Conservation (phyloP, 805 yeast genomes). For the Priceomyces haplophilus region DNA sequence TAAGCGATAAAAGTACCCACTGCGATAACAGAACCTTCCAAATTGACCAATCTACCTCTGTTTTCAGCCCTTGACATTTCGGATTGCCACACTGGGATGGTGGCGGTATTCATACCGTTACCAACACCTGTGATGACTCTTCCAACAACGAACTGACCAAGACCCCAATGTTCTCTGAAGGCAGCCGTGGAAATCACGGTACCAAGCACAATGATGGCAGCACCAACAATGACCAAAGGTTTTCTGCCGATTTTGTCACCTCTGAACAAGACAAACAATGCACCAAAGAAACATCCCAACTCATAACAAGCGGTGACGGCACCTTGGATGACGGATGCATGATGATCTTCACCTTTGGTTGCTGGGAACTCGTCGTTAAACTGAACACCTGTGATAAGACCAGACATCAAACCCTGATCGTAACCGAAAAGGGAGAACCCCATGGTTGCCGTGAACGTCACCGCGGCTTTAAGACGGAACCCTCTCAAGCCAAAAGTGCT, state of each 20-base stretch:
- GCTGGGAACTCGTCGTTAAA: constrained; percentile 40
- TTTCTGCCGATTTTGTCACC: constrained; percentile 45
- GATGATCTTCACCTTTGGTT: constrained; percentile 26
- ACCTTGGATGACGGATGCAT: constrained; percentile 54
- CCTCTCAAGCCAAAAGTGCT: constrained; percentile 59
- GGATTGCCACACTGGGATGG: constrained; percentile 47
- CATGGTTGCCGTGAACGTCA: constrained; percentile 26
- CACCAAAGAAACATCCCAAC: constrained; percentile 53
- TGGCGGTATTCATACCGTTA: constrained; percentile 41
- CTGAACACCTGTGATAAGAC: constrained; percentile 38
- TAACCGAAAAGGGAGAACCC: constrained; percentile 34
- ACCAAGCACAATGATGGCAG: constrained; percentile 39
- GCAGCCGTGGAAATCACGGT: constrained; percentile 39
- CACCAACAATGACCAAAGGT: constrained; percentile 36
- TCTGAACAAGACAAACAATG: constrained; percentile 35
- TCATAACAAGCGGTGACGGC: constrained; percentile 68
- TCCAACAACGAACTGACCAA: constrained; percentile 69
- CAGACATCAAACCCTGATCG: constrained; percentile 45
- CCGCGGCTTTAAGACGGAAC: constrained; percentile 35
- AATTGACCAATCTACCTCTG: constrained; percentile 38
- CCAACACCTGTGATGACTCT: constrained; percentile 48
- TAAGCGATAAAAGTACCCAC: constrained; percentile 69
- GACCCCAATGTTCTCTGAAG: constrained; percentile 42
- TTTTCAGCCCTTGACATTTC: constrained; percentile 44
- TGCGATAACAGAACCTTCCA: constrained; percentile 56